These are phyloP conservation scores for Phytopythium chamaehyphon DNA, from an alignment of 352 stramenopile genomes.

Conservation along the genomic window DNA sequence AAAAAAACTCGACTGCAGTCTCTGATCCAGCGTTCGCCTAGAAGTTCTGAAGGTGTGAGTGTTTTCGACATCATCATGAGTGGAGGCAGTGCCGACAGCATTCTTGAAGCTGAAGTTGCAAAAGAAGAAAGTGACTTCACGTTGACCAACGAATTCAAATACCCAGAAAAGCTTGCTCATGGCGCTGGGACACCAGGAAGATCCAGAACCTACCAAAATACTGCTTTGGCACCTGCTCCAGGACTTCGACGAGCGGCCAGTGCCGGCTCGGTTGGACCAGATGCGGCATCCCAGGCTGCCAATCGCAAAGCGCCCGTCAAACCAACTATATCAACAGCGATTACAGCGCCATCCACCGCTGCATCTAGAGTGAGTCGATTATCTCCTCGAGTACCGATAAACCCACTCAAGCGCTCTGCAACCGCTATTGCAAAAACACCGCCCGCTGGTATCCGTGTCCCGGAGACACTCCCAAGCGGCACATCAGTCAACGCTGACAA, in stretches of 20 bases:
- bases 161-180: conserved; percentile 15
- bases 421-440: conserved; percentile 7
- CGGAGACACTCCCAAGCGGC: background rate
- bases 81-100: conserved; percentile 20
- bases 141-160: conserved; percentile 21
- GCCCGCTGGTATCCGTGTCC: background rate
- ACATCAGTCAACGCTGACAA: background rate
- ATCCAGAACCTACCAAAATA: conserved; percentile 5
- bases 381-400: background rate
- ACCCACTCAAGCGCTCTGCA: background rate
- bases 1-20: conserved; percentile 15
- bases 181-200: conserved; percentile 3
- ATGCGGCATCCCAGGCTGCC: background rate
- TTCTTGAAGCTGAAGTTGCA: conserved; percentile 22
- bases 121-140: conserved; percentile 26
- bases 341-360: background rate
- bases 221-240: background rate
- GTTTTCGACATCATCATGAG: conserved; percentile 35
- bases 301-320: too few relatives aligned
- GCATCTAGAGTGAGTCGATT: background rate
- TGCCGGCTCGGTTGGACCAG: background rate
- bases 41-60: conserved; percentile 1
- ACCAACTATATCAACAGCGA: background rate
- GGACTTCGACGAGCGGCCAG: background rate
- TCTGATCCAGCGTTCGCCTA: conserved; percentile 15